Evolutionary conservation across 352 stramenopile species (phyloP), one percentile per base, ranked within the genome.

Genomic region (Thalassiosira mediterranea): DNA sequence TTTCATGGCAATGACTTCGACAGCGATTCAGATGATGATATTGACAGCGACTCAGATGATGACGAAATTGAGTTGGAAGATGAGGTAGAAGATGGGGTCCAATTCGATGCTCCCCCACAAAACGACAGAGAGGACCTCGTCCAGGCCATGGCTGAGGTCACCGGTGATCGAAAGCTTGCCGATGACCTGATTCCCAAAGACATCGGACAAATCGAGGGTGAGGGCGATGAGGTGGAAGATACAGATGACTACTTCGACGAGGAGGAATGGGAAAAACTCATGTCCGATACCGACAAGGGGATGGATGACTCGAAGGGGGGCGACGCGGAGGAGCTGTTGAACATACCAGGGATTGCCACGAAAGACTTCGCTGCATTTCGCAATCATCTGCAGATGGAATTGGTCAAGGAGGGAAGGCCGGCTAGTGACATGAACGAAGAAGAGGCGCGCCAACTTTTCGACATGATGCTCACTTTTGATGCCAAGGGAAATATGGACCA

Each of bases 361-460:
- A 72, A 79, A 15, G 62, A 86, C 48, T 86, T 72, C 54, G 47
- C 15, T 58, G 48, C 67, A 21, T 86, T 86, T 32, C 31, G 52
- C n/a, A 4, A 28, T 10, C 77, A 86, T 47, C 23, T 86, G 25
- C 19, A 53, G 8, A 34, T 17, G 15, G 77, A 81, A 40, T 65
- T 81, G 40, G 40, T 21, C 2, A 46, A 31, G 25, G 77, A 86
- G 70, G 71, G 77, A 21, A 48, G 23, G 23, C 15, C 44, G 1
- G 19, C 15, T 3, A 32, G 75, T 44, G 76, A 78, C 28, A 62
- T 90, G 2, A 60, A 76, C 29, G 79, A 89, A 32, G 76, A 78
- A 54, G 86, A 91, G 65, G 71, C 79, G 38, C 51, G 60, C 11
- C 69, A 90, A 59, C 54, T 91, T 3, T 91, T 86, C 66, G 48